Evolutionary conservation across 2,329 filamentous ascomycete species (phyloP).

Genomic region (Trichoderma brevicompactum): DNA sequence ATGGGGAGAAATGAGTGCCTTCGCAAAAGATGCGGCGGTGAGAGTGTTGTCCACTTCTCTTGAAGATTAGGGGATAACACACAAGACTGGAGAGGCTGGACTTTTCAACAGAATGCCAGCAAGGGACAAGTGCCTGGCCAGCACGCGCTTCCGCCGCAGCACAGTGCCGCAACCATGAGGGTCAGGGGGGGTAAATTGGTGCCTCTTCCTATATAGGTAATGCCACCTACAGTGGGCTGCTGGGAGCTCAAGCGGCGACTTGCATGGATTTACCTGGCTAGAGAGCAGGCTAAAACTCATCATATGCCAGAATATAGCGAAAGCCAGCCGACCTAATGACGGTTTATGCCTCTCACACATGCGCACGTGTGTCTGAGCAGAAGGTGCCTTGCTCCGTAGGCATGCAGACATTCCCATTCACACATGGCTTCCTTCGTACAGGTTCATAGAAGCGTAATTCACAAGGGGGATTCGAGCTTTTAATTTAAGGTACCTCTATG

Average conservation of each 20-base stretch:
- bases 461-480: constrained; percentile 14
- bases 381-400: too few relatives aligned
- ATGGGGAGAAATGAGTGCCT: constrained; percentile 30
- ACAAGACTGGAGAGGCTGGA: constrained; percentile 27
- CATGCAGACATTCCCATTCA: too few relatives aligned
- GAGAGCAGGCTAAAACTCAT: constrained; percentile 8
- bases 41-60: constrained; percentile 26
- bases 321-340: not conserved
- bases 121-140: constrained; percentile 26
- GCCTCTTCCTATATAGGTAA: constrained; percentile 26
- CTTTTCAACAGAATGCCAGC: constrained; percentile 24
- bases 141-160: constrained; percentile 10
- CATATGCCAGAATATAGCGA: not conserved
- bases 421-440: too few relatives aligned
- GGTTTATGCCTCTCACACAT: constrained; percentile 16
- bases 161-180: constrained; percentile 24
- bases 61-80: constrained; percentile 25
- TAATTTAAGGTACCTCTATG: constrained; percentile 15
- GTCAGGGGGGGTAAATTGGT: constrained; percentile 19
- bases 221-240: constrained; percentile 12
- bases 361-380: not conserved
- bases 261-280: constrained; percentile 19
- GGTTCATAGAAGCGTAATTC: not conserved
- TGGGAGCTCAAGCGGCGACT: constrained; percentile 6
- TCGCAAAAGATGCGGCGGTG: constrained; percentile 29